These are phyloP conservation scores for Avena insularis DNA, from an alignment of 176 grass and related monocot species.

Conservation along the genomic window DNA sequence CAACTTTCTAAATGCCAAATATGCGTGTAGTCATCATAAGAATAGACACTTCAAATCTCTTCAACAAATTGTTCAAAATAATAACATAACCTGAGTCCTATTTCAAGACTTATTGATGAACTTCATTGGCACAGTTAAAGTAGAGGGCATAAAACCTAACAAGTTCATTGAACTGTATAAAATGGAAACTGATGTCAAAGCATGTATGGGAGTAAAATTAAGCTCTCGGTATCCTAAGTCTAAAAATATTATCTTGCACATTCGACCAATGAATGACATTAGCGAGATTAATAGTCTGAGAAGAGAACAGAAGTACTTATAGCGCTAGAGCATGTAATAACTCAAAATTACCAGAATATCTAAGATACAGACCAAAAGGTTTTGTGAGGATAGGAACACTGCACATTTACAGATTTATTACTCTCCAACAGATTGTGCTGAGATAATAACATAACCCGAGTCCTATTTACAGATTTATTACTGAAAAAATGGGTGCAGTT, in stretches of 20 bases:
- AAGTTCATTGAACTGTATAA: not conserved
- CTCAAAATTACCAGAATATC: not conserved
- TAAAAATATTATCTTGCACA: constrained; percentile 15
- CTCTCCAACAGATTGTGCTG: not conserved
- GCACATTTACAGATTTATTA: too few species aligned
- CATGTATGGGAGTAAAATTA: constrained; percentile 1
- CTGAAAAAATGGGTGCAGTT: not conserved
- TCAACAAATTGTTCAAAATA: not conserved
- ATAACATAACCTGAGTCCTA: not conserved
- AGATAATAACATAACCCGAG: not conserved
- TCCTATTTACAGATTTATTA: constrained; percentile 4
- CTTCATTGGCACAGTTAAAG: not conserved
- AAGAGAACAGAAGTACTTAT: constrained; percentile 18
- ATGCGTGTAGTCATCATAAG: not conserved
- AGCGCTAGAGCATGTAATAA: constrained; percentile 6
- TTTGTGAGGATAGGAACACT: too few species aligned
- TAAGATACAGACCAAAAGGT: too few species aligned
- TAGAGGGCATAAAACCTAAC: not conserved
- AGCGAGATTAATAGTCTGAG: not conserved
- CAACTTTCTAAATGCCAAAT: not conserved
- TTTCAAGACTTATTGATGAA: constrained; percentile 5
- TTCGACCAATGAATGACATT: not conserved
- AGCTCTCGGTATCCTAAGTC: not conserved
- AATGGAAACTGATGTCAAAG: not conserved
- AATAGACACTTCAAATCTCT: not conserved